Percentiles rank a stretch among this genome's conserved stretches.
Conservation (phyloP, 2,329 filamentous ascomycete genomes). For the Ophiosphaerella narmari region DNA sequence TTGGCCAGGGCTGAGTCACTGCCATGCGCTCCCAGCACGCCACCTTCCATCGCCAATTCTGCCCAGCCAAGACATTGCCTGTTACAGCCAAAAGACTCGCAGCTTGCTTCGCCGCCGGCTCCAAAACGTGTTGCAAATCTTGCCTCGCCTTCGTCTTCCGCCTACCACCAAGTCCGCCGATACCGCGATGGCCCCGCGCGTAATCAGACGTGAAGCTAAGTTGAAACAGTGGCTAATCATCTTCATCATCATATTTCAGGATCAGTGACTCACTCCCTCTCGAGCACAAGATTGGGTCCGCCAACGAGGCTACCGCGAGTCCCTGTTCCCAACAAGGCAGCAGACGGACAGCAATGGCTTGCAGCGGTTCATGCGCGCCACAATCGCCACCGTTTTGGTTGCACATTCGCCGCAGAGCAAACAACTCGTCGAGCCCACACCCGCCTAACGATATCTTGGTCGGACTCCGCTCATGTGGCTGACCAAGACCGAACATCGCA, state of each 20-base stretch:
- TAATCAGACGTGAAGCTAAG: slow-evolving; percentile 1
- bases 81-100: slow-evolving; percentile 22
- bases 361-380: slow-evolving; percentile 1
- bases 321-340: slow-evolving; percentile 7
- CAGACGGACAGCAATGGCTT: slow-evolving; percentile 2
- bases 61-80: slow-evolving; percentile 5
- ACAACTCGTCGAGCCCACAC: neutral
- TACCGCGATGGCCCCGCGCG: slow-evolving; percentile 28
- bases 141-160: slow-evolving; percentile 19
- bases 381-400: neutral
- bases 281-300: slow-evolving; percentile 3
- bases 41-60: slow-evolving; percentile 5
- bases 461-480: too few relatives aligned
- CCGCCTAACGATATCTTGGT: too few relatives aligned
- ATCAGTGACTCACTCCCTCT: slow-evolving; percentile 14
- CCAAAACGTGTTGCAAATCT: slow-evolving; percentile 14
- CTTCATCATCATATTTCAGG: slow-evolving; percentile 9
- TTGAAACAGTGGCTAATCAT: slow-evolving; percentile 14
- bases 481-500: neutral
- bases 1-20: slow-evolving; percentile 33
- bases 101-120: slow-evolving; percentile 1
- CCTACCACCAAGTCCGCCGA: slow-evolving; percentile 31
- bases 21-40: slow-evolving; percentile 8
- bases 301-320: slow-evolving; percentile 7
- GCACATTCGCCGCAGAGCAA: neutral